Evolutionary conservation across 1,139 yeast species (phyloP), one percentile per base, ranked within the genome.

Genomic region (Blastobotrys proliferans): DNA sequence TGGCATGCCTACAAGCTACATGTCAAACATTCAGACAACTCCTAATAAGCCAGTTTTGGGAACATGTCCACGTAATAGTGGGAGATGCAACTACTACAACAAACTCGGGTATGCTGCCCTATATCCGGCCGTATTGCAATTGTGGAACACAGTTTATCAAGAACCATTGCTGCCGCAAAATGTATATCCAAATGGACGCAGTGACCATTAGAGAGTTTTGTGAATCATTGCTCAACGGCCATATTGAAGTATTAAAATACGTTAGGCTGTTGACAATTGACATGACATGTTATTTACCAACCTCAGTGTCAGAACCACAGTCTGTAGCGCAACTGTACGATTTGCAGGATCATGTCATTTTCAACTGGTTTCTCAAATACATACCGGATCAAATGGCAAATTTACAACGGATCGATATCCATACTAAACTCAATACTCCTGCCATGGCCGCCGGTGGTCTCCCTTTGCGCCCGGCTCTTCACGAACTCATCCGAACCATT

Each of bases 291-390:
- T 37, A 37, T 16, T 28, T 28, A 14, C 34, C 34, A 8, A 14
- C 28, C 3, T 24, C 32, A 6, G 9, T 19, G 18, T 17, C 29
- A 19, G 35, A 28, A 8, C 40, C 40, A n/a, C 10, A 19, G 14
- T 20, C 19, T 2, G 19, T 20, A 6, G 6, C 10, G 10, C 29
- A 37, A 21, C 11, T 37, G 6, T 6, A 22, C 13, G 40, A 37
- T 17, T 17, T 37, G 19, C 4, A 14, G 20, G 28, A 29, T 21
- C 34, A 29, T 10, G 40, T 28, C 16, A 24, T 37, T 11, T 14
- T 24, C 18, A 37, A 37, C 26, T 37, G 40, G 40, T 28, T 37
- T 24, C 11, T 37, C n/a, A 27, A 37, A 22, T 17, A 28, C 20
- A 11, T 30, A 13, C 9, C 26, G 16, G 13, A 20, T 6, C 16